These are phyloP conservation scores for Cryphonectria japonica DNA, from an alignment of 2,329 filamentous ascomycete species.

Conservation along the genomic window DNA sequence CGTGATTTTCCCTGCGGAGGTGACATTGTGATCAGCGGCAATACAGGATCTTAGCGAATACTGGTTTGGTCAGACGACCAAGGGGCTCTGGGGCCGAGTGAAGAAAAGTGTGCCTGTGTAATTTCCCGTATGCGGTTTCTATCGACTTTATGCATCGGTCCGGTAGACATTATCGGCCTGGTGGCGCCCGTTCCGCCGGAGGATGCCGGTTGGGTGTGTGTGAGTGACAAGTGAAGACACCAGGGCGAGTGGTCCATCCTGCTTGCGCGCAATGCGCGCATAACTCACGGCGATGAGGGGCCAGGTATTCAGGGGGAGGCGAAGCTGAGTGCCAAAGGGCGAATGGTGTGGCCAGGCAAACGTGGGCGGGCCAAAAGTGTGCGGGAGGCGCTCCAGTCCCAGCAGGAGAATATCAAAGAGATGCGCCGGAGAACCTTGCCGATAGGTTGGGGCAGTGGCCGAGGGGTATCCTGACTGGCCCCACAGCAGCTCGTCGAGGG, in stretches of 20 bases:
- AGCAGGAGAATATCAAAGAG: neutral
- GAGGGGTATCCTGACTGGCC: conserved; percentile 19
- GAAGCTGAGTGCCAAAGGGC: neutral
- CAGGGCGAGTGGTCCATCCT: neutral
- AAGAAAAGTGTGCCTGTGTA: neutral
- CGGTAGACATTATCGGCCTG: conserved; percentile 4
- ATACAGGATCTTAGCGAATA: neutral
- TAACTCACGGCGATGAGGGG: neutral
- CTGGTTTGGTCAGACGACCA: neutral
- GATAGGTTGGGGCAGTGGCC: conserved; percentile 12
- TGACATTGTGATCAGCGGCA: conserved; percentile 1
- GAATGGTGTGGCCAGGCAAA: neutral
- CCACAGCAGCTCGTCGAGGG: neutral
- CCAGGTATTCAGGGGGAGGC: conserved; percentile 1
- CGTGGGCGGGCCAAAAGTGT: neutral
- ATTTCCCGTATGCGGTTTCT: conserved; percentile 11
- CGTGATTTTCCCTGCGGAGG: neutral
- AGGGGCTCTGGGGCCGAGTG: neutral
- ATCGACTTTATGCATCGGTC: conserved; percentile 16
- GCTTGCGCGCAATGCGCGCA: neutral
- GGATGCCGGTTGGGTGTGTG: neutral
- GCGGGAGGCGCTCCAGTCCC: too few species aligned
- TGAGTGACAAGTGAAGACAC: neutral
- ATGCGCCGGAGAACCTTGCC: neutral
- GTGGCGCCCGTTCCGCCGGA: neutral